A percentile compares a stretch with the other conserved stretches of the same genome.
Evolutionary conservation across 2,329 filamentous ascomycete genomes (phyloP).

Genomic region (Colletotrichum endophyticum): DNA sequence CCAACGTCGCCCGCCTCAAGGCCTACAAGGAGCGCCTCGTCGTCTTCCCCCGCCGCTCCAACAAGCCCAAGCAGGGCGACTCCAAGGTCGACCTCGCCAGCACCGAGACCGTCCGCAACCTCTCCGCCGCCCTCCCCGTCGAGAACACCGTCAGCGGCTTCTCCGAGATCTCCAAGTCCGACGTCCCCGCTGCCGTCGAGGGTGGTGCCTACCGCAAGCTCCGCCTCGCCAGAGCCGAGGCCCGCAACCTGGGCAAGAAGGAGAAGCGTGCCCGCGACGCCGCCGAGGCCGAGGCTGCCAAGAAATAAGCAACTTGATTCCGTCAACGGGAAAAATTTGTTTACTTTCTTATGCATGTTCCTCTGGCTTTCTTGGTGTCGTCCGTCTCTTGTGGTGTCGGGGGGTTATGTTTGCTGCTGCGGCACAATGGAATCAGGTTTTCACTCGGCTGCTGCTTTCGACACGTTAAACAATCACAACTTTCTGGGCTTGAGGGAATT

Average conservation of each 20-base stretch:
- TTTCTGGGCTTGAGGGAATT: constrained; percentile 8
- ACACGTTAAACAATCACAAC: constrained; percentile 18
- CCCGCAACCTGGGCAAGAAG: constrained; percentile 80
- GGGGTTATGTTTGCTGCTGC: constrained; percentile 18
- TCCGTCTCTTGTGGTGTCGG: constrained; percentile 17
- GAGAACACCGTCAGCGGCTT: constrained; percentile 68
- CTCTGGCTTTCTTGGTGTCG: constrained; percentile 9
- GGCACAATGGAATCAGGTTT: constrained; percentile 18
- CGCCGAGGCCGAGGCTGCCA: constrained; percentile 81
- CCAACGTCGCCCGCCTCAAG: constrained; percentile 97
- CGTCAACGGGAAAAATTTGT: neutral
- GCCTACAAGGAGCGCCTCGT: constrained; percentile 96
- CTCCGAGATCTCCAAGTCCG: constrained; percentile 81
- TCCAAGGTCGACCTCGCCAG: constrained; percentile 80
- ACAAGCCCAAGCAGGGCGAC: constrained; percentile 93
- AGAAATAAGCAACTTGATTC: constrained; percentile 70
- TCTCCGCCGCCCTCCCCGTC: constrained; percentile 73
- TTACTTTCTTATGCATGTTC: neutral
- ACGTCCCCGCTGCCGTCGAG: constrained; percentile 75
- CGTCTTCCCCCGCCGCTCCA: constrained; percentile 94
- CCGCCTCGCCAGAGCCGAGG: constrained; percentile 82
- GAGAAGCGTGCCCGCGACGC: constrained; percentile 94
- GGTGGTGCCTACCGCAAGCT: constrained; percentile 88
- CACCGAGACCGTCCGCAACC: constrained; percentile 62
- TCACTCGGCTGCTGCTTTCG: constrained; percentile 16